phyloP scores from a whole-genome alignment of 495 filamentous ascomycete species.

The Penicillium angulare region DNA sequence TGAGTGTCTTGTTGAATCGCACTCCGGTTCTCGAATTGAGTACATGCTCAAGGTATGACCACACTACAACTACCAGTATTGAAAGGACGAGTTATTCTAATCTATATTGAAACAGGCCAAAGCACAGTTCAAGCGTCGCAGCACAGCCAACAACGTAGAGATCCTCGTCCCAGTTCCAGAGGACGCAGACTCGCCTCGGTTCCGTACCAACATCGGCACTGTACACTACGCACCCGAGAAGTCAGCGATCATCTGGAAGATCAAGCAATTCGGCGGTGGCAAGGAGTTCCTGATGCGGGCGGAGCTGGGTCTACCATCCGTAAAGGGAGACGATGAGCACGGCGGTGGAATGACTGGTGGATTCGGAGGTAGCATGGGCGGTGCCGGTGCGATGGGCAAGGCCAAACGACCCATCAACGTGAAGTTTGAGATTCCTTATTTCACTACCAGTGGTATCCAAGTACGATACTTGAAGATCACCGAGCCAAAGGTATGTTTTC shows the following conservation, averaged over 20 bases:
- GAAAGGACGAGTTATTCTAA: not conserved
- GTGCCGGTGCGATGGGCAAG: slow-evolving; percentile 63
- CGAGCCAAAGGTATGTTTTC: slow-evolving; percentile 84
- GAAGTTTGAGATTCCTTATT: slow-evolving; percentile 99
- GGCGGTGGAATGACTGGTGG: slow-evolving; percentile 96
- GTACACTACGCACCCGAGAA: slow-evolving; percentile 99
- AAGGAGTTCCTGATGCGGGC: slow-evolving; percentile 99
- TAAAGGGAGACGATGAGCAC: slow-evolving; percentile 94
- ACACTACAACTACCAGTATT: not conserved
- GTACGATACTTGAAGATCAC: slow-evolving; percentile 99
- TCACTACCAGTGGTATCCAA: slow-evolving; percentile 97
- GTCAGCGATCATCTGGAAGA: slow-evolving; percentile 98
- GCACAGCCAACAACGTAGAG: slow-evolving; percentile 98
- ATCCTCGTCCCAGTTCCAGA: slow-evolving; percentile 97
- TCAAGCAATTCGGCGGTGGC: slow-evolving; percentile 97
- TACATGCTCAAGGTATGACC: slow-evolving; percentile 86
- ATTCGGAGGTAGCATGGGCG: slow-evolving; percentile 93
- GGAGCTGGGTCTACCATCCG: slow-evolving; percentile 91
- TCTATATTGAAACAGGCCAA: slow-evolving; percentile 56
- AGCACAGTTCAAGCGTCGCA: slow-evolving; percentile 97
- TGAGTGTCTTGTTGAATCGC: slow-evolving; percentile 93
- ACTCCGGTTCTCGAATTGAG: slow-evolving; percentile 91
- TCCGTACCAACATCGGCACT: slow-evolving; percentile 94
- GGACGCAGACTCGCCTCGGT: slow-evolving; percentile 93
- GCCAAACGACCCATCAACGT: slow-evolving; percentile 95